Evolutionary conservation across 140 eudicot genomes (phyloP), one percentile per base, ranked within the genome.

Genomic region (Oenanthe javanica): DNA sequence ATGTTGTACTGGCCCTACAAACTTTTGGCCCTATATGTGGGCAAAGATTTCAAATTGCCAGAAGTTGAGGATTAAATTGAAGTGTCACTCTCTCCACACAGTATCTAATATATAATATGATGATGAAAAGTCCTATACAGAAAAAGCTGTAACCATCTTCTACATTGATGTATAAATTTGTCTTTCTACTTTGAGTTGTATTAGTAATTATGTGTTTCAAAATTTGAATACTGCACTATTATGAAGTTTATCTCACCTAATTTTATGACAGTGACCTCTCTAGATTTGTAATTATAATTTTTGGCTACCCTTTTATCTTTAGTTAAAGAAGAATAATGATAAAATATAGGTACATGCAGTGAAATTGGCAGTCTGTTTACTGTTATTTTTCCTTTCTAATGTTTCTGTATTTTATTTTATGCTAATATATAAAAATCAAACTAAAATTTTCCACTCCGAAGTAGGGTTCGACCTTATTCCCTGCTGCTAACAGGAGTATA

Each of bases 11-110:
- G 76, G 31, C 14, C 9, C 76, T 52, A 42, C 9, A 2, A 43
- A n/a, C n/a, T 42, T 43, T 42, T 21, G 23, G 23, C 66, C n/a
- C 66, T 2, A 54, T 57, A 21, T 57, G 4, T 57, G 50, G 45
- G 21, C 2, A 72, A 50, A 50, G 25, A 40, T 13, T 72, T 72
- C 7, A 43, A 72, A 72, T 40, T 10, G 4, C 51, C 76, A 19
- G n/a, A n/a, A n/a, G n/a, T n/a, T n/a, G n/a, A n/a, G n/a, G n/a
- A n/a, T n/a, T n/a, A n/a, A 42, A 18, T 49, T 4, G 82, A 80
- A 3, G 75, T 71, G 85, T 78, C 85, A 70, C 69, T 83, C 79
- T 77, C 85, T 10, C 47, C 73, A 71, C 61, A 9, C 66, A 57
- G 66, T 1, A 3, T 11, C 13, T 36, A 6, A 66, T 36, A 12